Evolutionary conservation across 2,329 filamentous ascomycete genomes (phyloP), one percentile per base, ranked within the genome.

Genomic region (Mycosphaerella sp.): DNA sequence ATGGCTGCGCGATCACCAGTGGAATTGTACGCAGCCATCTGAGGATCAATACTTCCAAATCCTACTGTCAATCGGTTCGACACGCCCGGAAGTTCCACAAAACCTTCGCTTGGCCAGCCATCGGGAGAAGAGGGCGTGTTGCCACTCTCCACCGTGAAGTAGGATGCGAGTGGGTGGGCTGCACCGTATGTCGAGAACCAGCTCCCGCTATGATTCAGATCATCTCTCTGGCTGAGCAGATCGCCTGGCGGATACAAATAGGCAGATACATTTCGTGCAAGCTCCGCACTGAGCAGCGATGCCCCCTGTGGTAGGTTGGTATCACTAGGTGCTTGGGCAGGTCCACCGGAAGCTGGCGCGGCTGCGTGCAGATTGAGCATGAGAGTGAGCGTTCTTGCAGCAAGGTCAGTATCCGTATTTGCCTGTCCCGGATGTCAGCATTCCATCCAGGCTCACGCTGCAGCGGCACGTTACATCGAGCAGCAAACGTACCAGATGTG

Each of bases 71-170:
- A 60, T 32, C 83, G 73, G 59, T 76, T 76, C n/a, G 74, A 73
- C 45, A 74, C 70, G 1, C 73, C 71, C 3, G 43, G 48, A 43
- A 84, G 74, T 59, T 82, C 79, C 34, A 84, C 67, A 59, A 76
- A 82, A 17, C 76, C 74, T 59, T 81, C 78, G n/a, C 76, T 78
- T 0, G 83, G 83, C 83, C 83, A 86, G 9, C 83, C 83, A 67
- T 83, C 75, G 0, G 73, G 64, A 0, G 82, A 84, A 17, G 73
- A 73, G 2, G 64, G 42, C 6, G 67, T 61, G 14, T 73, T 71
- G 2, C 68, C 60, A 9, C 61, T 45, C 40, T 71, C 61, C 29
- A 67, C 62, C 7, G 74, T 64, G 5, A 80, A 83, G 61, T 84
- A 86, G 23, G 76, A 73, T 2, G 68, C 59, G 17, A 77, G 71